A percentile compares a stretch with the other conserved stretches of the same genome.
phyloP scores from a whole-genome alignment of 2,329 filamentous ascomycete species.

The Fusarium anguioides region DNA sequence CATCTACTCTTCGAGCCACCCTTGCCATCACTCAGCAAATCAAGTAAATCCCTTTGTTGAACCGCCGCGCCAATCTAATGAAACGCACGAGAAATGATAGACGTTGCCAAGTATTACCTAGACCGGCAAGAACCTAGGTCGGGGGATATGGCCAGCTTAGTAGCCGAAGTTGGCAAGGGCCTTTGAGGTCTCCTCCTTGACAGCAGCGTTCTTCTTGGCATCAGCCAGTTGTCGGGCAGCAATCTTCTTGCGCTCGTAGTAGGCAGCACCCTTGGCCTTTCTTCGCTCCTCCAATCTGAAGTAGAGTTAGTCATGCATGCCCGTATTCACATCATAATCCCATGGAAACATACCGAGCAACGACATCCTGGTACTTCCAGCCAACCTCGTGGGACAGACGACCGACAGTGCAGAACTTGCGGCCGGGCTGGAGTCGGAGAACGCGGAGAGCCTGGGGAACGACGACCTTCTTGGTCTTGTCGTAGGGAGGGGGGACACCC shows the following conservation, averaged over 20 bases:
- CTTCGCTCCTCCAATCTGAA: constrained; percentile 97
- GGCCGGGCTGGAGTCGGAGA: constrained; percentile 95
- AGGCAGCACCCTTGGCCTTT: constrained; percentile 99
- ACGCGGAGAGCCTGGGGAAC: constrained; percentile 98
- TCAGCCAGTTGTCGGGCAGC: constrained; percentile 89
- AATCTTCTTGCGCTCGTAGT: constrained; percentile 99
- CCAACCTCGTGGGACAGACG: constrained; percentile 98
- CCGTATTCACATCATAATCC: background rate
- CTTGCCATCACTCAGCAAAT: constrained; percentile 60
- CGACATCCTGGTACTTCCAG: constrained; percentile 99
- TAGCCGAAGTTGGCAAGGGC: constrained; percentile 92
- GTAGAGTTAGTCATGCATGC: constrained; percentile 36
- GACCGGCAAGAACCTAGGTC: constrained; percentile 45
- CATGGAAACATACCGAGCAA: constrained; percentile 82
- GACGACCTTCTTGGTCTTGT: constrained; percentile 99
- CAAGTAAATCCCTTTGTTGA: constrained; percentile 61
- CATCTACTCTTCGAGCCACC: constrained; percentile 53
- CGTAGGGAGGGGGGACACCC: constrained; percentile 98
- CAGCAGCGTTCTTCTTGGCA: constrained; percentile 90
- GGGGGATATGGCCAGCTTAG: constrained; percentile 65
- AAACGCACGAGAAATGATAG: constrained; percentile 62
- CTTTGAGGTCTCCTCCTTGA: constrained; percentile 87
- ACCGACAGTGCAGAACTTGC: constrained; percentile 99
- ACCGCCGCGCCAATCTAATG: constrained; percentile 67
- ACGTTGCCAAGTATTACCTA: constrained; percentile 54